phyloP scores from a whole-genome alignment of 1,284 basidiomycete species.

The Lignosus rhinocerotis region DNA sequence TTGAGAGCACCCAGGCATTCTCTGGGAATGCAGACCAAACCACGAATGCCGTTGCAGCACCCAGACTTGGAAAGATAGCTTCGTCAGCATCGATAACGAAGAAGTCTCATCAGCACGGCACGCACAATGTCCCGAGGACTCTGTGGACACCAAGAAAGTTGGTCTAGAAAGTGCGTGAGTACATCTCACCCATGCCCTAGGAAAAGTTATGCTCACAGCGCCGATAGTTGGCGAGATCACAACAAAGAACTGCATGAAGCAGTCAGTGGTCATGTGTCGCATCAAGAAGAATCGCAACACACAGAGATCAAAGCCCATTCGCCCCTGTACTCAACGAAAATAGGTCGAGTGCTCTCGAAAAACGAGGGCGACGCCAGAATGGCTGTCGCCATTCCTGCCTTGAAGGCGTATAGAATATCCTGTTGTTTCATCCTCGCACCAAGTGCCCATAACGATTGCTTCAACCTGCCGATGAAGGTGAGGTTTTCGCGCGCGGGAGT shows the following conservation, averaged over 20 bases:
- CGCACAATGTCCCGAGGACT: constrained; percentile 81
- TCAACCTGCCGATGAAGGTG: constrained; percentile 56
- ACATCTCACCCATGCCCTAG: neutral
- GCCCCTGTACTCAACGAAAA: constrained; percentile 82
- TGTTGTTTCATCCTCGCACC: constrained; percentile 71
- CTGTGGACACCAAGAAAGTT: constrained; percentile 81
- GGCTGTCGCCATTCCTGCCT: constrained; percentile 81
- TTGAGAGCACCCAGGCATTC: constrained; percentile 71
- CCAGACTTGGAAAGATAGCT: constrained; percentile 56
- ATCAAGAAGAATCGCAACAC: constrained; percentile 28
- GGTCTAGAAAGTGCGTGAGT: constrained; percentile 50
- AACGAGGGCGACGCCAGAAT: constrained; percentile 86
- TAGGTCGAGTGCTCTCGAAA: constrained; percentile 72
- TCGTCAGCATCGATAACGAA: neutral
- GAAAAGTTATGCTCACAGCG: constrained; percentile 50
- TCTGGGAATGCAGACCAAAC: constrained; percentile 79
- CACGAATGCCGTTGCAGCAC: constrained; percentile 74
- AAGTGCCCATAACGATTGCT: constrained; percentile 76
- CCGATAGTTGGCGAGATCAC: constrained; percentile 90
- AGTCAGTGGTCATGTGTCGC: neutral
- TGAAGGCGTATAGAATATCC: constrained; percentile 87
- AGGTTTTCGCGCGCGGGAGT: constrained; percentile 69
- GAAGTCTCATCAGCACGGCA: neutral
- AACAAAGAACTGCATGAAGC: constrained; percentile 67
- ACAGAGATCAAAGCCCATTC: constrained; percentile 96